Percentiles rank a stretch among this genome's conserved stretches.
Conservation (phyloP, 306 rosid genomes). For the Biancaea sappan region DNA sequence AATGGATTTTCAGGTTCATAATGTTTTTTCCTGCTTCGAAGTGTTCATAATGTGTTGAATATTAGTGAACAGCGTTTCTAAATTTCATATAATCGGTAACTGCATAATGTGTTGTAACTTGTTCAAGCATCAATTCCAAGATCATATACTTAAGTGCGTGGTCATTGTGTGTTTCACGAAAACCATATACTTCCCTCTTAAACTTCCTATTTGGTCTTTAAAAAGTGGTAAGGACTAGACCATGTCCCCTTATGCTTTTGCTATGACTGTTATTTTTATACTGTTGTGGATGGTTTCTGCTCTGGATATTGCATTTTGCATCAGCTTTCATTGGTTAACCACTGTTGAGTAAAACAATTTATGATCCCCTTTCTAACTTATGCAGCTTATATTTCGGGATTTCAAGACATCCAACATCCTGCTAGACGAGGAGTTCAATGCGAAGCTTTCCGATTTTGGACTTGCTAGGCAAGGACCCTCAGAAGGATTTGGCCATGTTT, state of each 20-base stretch:
- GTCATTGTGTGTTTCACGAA: constrained; percentile 3
- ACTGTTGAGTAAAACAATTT: constrained; percentile 16
- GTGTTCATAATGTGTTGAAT: neutral
- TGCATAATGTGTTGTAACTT: neutral
- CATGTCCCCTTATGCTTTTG: constrained; percentile 3
- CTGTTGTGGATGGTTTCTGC: constrained; percentile 8
- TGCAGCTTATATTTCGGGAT: constrained; percentile 97
- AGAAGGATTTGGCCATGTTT: constrained; percentile 81
- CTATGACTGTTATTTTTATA: constrained; percentile 12
- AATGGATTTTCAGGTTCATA: constrained; percentile 93
- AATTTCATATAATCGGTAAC: neutral
- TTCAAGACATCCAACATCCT: constrained; percentile 87
- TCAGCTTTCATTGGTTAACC: neutral
- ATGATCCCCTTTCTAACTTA: constrained; percentile 41
- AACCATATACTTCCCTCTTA: neutral
- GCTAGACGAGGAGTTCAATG: constrained; percentile 87
- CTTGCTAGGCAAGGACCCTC: constrained; percentile 98
- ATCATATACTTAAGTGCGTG: neutral
- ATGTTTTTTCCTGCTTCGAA: neutral
- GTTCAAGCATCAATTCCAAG: neutral
- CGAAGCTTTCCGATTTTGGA: constrained; percentile 98
- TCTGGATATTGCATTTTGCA: constrained; percentile 29
- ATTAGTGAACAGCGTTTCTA: neutral
- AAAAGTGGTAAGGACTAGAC: constrained; percentile 1
- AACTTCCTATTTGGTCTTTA: constrained; percentile 17